Conservation (phyloP, 768 basidiomycete genomes). For the Collybia mongolica region DNA sequence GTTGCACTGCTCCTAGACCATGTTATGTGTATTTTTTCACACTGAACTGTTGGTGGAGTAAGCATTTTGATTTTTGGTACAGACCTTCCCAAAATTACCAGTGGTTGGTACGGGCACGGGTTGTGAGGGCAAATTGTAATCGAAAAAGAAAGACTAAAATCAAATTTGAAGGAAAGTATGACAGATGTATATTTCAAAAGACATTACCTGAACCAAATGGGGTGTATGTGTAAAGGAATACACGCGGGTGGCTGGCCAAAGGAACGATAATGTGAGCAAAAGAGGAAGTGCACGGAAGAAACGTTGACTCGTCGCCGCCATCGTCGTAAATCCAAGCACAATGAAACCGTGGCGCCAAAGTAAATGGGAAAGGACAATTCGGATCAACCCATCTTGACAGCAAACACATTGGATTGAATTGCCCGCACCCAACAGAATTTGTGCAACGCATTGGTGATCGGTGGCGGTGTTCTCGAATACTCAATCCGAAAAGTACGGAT, state of each 20-base stretch:
- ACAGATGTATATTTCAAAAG: not conserved
- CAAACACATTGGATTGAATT: too few species aligned
- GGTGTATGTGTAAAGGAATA: slow-evolving; percentile 9
- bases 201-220: slow-evolving; percentile 12
- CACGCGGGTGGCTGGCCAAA: not conserved
- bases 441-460: too few species aligned
- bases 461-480: too few species aligned
- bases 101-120: slow-evolving; percentile 39
- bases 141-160: slow-evolving; percentile 43
- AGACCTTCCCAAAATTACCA: slow-evolving; percentile 20
- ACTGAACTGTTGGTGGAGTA: slow-evolving; percentile 33
- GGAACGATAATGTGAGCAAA: not conserved
- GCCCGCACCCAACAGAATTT: too few species aligned
- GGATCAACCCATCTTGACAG: too few species aligned
- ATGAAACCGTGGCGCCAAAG: not conserved
- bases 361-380: too few species aligned
- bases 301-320: not conserved
- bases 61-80: not conserved
- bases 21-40: slow-evolving; percentile 39
- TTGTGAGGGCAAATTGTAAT: slow-evolving; percentile 33
- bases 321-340: not conserved
- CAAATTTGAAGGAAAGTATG: not conserved
- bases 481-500: too few species aligned
- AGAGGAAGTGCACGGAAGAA: not conserved
- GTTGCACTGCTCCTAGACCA: slow-evolving; percentile 39